phyloP scores from a whole-genome alignment of 2,329 filamentous ascomycete species.

The Talaromyces sp. region DNA sequence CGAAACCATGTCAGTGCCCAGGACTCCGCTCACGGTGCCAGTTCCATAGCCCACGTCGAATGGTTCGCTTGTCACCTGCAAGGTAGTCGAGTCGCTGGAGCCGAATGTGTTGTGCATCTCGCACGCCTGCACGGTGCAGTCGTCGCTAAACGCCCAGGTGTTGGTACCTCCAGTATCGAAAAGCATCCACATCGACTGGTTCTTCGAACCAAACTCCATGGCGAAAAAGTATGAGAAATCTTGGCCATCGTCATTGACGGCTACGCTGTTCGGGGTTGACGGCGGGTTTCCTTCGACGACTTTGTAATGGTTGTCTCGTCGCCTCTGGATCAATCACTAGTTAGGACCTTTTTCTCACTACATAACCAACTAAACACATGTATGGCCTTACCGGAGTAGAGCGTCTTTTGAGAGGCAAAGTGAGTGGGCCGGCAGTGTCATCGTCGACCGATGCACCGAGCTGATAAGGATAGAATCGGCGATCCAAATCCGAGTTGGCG shows the following conservation, averaged over 20 bases:
- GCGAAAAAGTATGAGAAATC: constrained; percentile 52
- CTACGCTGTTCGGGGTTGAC: constrained; percentile 41
- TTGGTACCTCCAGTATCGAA: constrained; percentile 56
- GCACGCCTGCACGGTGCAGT: constrained; percentile 64
- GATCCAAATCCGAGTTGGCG: constrained; percentile 14
- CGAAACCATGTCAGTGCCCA: constrained; percentile 61
- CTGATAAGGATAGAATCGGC: constrained; percentile 30
- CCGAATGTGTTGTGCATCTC: constrained; percentile 65
- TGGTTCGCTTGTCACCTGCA: constrained; percentile 46
- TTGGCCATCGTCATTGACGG: constrained; percentile 49
- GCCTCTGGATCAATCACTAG: constrained; percentile 16
- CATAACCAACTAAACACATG: neutral
- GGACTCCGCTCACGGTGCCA: constrained; percentile 62
- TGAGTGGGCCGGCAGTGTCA: constrained; percentile 14
- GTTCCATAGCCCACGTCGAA: constrained; percentile 73
- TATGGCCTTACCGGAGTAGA: constrained; percentile 15
- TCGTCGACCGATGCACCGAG: constrained; percentile 16
- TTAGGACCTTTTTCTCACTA: neutral
- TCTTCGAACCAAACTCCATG: constrained; percentile 45
- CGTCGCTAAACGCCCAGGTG: constrained; percentile 75
- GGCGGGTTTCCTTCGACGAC: constrained; percentile 38
- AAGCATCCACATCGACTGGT: constrained; percentile 48
- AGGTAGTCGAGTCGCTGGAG: constrained; percentile 57
- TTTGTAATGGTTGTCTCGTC: constrained; percentile 45
- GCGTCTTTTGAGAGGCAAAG: constrained; percentile 34